Percentiles rank a stretch among this genome's conserved stretches.
Evolutionary conservation across 192 early-diverging fungal species (phyloP).

Genomic region (Gorgonomyces haynaldii): DNA sequence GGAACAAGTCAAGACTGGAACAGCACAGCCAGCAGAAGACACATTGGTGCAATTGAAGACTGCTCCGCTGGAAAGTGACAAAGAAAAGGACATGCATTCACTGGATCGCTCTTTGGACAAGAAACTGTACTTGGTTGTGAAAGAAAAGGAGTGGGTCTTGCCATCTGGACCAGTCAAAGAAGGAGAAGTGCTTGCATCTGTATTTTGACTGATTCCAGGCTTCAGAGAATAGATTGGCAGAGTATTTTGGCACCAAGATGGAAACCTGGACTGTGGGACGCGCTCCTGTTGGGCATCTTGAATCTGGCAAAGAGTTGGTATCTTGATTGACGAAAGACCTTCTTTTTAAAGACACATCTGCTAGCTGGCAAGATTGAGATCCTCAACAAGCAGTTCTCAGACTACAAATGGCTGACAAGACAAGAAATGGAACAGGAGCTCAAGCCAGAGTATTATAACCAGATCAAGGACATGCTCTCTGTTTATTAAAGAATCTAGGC

Average conservation of each 20-base stretch:
- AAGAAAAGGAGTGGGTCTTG: slow-evolving; percentile 23
- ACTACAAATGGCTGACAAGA: slow-evolving; percentile 68
- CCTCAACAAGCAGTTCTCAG: slow-evolving; percentile 43
- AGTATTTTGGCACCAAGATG: slow-evolving; percentile 67
- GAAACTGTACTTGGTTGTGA: slow-evolving; percentile 74
- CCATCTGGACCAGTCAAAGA: slow-evolving; percentile 1
- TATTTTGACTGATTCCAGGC: slow-evolving; percentile 52
- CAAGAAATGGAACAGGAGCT: slow-evolving; percentile 37
- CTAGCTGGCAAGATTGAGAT: slow-evolving; percentile 62
- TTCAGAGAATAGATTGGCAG: too few species aligned
- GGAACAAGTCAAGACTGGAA: not conserved
- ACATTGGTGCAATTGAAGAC: slow-evolving; percentile 33
- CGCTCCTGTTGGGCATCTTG: slow-evolving; percentile 61
- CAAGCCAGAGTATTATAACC: slow-evolving; percentile 9
- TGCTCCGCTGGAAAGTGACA: slow-evolving; percentile 54
- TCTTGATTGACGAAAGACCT: slow-evolving; percentile 34
- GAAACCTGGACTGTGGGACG: slow-evolving; percentile 80
- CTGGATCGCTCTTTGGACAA: slow-evolving; percentile 64
- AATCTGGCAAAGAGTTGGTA: slow-evolving; percentile 24
- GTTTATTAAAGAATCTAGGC: too few species aligned
- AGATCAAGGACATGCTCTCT: slow-evolving; percentile 11
- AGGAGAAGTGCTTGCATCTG: slow-evolving; percentile 64
- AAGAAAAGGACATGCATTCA: slow-evolving; percentile 48
- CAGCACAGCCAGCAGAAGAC: not conserved
- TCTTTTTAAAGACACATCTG: slow-evolving; percentile 79